Conservation (phyloP, 495 filamentous ascomycete genomes). For the Hyphodiscus hymeniophilus region DNA sequence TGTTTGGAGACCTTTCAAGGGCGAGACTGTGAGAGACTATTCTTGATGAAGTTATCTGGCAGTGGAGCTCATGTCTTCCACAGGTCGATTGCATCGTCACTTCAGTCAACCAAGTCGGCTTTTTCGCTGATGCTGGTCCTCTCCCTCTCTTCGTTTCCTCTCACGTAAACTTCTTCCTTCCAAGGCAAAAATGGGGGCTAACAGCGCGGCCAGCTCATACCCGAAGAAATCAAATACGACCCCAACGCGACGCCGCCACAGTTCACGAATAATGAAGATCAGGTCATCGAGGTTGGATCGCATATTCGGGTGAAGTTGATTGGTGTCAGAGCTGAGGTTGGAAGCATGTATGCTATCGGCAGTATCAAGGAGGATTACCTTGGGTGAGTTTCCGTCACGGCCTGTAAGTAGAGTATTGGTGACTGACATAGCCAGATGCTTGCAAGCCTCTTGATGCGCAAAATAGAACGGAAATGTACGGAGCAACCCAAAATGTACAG, state of each 20-base stretch:
- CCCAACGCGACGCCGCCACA: constrained; percentile 81
- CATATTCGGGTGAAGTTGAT: constrained; percentile 90
- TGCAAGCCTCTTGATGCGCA: constrained; percentile 14
- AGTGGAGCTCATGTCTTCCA: constrained; percentile 7
- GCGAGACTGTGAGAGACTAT: constrained; percentile 72
- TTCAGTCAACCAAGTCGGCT: constrained; percentile 82
- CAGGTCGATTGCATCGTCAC: constrained; percentile 89
- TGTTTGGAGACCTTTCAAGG: constrained; percentile 94
- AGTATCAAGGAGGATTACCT: constrained; percentile 86
- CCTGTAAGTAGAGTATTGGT: background rate
- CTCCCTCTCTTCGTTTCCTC: constrained; percentile 82
- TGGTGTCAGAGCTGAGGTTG: constrained; percentile 84
- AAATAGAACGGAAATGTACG: constrained; percentile 3
- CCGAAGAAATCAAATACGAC: constrained; percentile 85
- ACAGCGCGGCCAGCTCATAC: constrained; percentile 62
- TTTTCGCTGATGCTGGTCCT: constrained; percentile 87
- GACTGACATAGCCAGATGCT: constrained; percentile 11
- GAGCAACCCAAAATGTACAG: constrained; percentile 1
- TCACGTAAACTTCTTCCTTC: constrained; percentile 49
- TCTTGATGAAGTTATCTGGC: background rate
- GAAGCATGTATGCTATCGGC: constrained; percentile 90
- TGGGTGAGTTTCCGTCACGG: constrained; percentile 22
- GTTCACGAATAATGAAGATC: constrained; percentile 79
- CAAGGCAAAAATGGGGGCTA: background rate
- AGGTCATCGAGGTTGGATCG: constrained; percentile 87